phyloP scores from a whole-genome alignment of 176 grass and related monocot genomes.

The Paspalum notatum region DNA sequence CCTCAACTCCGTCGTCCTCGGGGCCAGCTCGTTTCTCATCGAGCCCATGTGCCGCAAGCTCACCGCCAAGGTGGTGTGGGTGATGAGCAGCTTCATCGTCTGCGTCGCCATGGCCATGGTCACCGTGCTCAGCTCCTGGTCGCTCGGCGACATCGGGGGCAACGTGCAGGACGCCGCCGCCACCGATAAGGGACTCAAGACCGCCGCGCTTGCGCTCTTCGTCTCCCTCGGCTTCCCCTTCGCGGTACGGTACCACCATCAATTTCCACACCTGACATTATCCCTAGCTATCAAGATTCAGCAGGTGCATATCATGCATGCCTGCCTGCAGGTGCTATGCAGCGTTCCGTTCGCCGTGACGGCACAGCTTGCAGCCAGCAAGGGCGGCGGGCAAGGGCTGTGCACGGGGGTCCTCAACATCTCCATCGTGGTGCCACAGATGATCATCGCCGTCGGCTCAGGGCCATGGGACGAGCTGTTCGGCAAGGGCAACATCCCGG shows the following conservation, averaged over 20 bases:
- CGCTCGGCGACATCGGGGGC: conserved; percentile 52
- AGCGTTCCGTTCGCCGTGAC: conserved; percentile 90
- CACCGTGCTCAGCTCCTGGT: conserved; percentile 66
- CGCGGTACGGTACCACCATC: conserved; percentile 64
- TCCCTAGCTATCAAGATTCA: too few species aligned
- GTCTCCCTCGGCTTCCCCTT: conserved; percentile 76
- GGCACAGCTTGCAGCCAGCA: conserved; percentile 54
- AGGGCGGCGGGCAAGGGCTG: conserved; percentile 79
- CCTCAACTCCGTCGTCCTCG: conserved; percentile 79
- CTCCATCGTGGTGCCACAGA: conserved; percentile 78
- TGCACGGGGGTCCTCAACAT: conserved; percentile 86
- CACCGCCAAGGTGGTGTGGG: conserved; percentile 60
- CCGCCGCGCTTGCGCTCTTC: conserved; percentile 56
- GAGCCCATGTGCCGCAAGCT: conserved; percentile 76
- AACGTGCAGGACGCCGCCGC: conserved; percentile 54
- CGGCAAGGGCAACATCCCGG: conserved; percentile 76
- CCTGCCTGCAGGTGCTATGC: conserved; percentile 67
- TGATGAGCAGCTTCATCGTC: conserved; percentile 58
- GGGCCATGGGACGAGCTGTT: conserved; percentile 85
- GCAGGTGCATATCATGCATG: background rate
- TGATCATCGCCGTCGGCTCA: conserved; percentile 63
- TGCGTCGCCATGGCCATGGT: conserved; percentile 59
- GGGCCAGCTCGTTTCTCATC: conserved; percentile 64
- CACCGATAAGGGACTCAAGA: conserved; percentile 46
- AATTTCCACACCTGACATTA: too few species aligned